Base-by-base conservation (phyloP, 1,139 yeast species). In the Yamadazyma atlantica region DNA sequence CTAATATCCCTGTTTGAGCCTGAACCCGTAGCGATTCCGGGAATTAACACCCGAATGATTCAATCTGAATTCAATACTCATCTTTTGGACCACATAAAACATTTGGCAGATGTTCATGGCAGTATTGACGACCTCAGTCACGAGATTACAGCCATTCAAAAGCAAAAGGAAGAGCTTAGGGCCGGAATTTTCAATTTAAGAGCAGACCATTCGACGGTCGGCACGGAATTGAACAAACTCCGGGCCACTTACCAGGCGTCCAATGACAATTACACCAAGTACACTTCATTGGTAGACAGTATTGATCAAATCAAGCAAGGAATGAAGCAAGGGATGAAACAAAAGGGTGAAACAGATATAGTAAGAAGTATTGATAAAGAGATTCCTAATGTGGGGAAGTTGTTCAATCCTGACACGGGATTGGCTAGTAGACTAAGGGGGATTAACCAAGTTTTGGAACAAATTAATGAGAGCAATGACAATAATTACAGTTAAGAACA, bases 391-490 rank as follows among this genome's bases (percentile, higher is more conserved):
- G 43, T 65, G 42, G 55, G 55, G 14, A 56, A 53, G 30, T 43
- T 67, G 1, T 53, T 65, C 17, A 68, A 72, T 47, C 76, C 78
- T 1, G 53, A 57, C 17, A 55, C 59, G 37, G 78, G 79, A 4
- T 38, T 75, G 4, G 46, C 58, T 31, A 58, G 57, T 21, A 71
- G 66, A 43, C 46, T 76, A 11, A 42, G 48, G 34, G 38, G 46
- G 23, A 49, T 73, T 14, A 73, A 73, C 47, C 52, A 55, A 7
- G 58, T 54, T 42, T 50, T 75, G 29, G 50, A 44, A 11, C 40
- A 50, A 16, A 37, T 66, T 4, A 64, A 62, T 17, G 18, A 40
- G 15, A 33, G 23, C 29, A 26, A 26, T 26, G n/a, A n/a, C n/a
- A n/a, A n/a, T n/a, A n/a, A n/a, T n/a, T n/a, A n/a, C n/a, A n/a